A percentile compares a stretch with the other conserved stretches of the same genome.
Evolutionary conservation across 495 filamentous ascomycete species (phyloP).

Genomic region (Neurospora tetraspora): DNA sequence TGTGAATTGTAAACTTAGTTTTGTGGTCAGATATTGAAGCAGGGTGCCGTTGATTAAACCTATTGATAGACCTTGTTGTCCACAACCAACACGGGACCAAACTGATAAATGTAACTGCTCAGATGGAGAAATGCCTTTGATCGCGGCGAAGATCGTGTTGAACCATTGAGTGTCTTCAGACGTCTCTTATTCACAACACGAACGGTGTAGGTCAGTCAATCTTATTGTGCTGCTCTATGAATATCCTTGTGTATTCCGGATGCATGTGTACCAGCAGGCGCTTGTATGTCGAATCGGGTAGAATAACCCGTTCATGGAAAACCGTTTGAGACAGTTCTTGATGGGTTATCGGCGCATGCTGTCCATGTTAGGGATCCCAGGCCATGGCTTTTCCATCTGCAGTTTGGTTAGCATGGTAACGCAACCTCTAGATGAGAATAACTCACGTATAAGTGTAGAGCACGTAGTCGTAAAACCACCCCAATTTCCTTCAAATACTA

Average conservation of each 20-base stretch:
- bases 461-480: neutral
- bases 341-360: neutral
- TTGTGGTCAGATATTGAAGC: neutral
- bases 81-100: neutral
- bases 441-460: neutral
- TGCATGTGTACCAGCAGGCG: neutral
- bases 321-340: neutral
- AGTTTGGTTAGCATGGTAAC: neutral
- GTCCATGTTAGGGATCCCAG: neutral
- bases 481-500: neutral
- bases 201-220: neutral
- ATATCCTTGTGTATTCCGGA: neutral
- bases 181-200: neutral
- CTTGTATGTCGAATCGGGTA: neutral
- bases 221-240: neutral
- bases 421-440: neutral
- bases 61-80: neutral
- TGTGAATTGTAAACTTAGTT: neutral
- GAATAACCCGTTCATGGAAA: neutral
- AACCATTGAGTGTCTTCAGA: neutral
- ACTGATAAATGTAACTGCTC: neutral
- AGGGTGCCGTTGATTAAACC: neutral
- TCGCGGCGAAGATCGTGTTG: neutral
- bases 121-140: fast-evolving
- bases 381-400: neutral